Conservation (phyloP, 441 rosid species). For the Biscutella auriculata region DNA sequence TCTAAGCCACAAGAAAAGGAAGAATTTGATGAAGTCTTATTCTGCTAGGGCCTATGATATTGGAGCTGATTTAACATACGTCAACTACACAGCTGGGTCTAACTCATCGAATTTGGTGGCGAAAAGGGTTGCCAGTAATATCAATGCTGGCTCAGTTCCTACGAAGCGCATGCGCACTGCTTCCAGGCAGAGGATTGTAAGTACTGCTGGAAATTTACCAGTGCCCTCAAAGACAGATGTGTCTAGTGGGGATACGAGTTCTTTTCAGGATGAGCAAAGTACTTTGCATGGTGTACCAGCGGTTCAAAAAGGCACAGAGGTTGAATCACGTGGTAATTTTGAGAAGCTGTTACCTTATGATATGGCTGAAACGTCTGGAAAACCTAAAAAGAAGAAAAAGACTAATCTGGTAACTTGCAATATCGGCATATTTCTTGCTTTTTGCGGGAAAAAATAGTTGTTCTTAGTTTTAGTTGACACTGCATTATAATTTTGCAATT, state of each 20-base stretch:
- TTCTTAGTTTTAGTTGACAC: background rate
- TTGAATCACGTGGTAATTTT: constrained; percentile 63
- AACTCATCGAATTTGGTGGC: constrained; percentile 45
- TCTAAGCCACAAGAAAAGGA: constrained; percentile 53
- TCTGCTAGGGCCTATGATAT: constrained; percentile 55
- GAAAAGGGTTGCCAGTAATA: constrained; percentile 60
- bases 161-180: constrained; percentile 91
- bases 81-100: constrained; percentile 32
- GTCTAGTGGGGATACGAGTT: constrained; percentile 96
- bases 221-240: constrained; percentile 66
- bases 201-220: constrained; percentile 48
- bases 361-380: constrained; percentile 65
- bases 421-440: constrained; percentile 18
- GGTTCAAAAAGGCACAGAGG: constrained; percentile 74
- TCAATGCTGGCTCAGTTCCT: constrained; percentile 59
- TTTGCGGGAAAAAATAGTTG: constrained; percentile 1
- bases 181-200: constrained; percentile 66
- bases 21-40: constrained; percentile 38
- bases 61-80: constrained; percentile 51
- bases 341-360: constrained; percentile 68
- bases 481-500: constrained; percentile 11
- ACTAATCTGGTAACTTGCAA: constrained; percentile 50
- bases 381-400: constrained; percentile 83
- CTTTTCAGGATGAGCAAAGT: constrained; percentile 93
- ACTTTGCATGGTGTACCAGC: constrained; percentile 68